Conservation (phyloP, 805 yeast genomes). For the Maudiozyma serrabonitensis region DNA sequence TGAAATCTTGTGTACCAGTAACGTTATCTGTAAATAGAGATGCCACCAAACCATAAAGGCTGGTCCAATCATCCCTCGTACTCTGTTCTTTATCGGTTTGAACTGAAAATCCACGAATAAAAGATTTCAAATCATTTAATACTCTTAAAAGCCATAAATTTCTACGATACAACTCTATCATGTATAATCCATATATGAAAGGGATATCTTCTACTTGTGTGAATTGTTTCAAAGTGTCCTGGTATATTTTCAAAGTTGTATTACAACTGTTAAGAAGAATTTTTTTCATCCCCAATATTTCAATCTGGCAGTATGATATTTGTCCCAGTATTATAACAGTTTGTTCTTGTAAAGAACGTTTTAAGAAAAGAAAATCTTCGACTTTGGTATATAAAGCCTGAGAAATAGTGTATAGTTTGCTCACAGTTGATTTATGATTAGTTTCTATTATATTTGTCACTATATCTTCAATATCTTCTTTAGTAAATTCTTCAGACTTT, state of each 20-base stretch:
- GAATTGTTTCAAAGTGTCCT: conserved; percentile 16
- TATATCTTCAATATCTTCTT: conserved; percentile 5
- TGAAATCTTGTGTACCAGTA: background rate
- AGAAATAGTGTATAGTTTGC: conserved; percentile 20
- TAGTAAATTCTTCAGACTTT: conserved; percentile 8
- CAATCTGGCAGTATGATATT: conserved; percentile 32
- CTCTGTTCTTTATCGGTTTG: background rate
- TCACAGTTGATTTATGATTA: conserved; percentile 10
- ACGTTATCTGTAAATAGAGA: background rate
- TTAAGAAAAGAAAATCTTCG: conserved; percentile 20
- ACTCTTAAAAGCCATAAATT: conserved; percentile 38
- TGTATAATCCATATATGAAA: conserved; percentile 55
- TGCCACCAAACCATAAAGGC: background rate
- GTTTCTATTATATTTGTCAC: conserved; percentile 2
- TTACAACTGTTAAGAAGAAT: conserved; percentile 26
- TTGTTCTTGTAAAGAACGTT: conserved; percentile 27
- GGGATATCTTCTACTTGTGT: conserved; percentile 56
- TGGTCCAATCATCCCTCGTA: background rate
- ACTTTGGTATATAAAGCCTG: conserved; percentile 20
- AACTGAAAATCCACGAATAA: background rate
- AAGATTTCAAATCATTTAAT: conserved; percentile 3
- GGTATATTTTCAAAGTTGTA: conserved; percentile 21
- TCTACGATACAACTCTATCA: conserved; percentile 53
- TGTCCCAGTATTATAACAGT: conserved; percentile 23
- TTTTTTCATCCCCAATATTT: conserved; percentile 28